Conservation (phyloP, 768 basidiomycete genomes). For the Kwoniella bestiolae region DNA sequence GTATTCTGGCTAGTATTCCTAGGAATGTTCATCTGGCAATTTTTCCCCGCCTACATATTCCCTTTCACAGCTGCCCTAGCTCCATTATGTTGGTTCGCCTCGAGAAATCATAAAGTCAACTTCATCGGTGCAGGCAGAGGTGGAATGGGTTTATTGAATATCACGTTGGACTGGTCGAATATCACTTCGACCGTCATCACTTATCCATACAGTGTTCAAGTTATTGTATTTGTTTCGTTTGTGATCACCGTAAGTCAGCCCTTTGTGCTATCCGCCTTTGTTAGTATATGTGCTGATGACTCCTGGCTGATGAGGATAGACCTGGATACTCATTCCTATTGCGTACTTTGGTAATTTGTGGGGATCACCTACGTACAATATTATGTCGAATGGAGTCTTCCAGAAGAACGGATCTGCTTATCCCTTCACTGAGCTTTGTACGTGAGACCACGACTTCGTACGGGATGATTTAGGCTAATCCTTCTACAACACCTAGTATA, state of each 20-base stretch:
- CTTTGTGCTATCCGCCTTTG: neutral
- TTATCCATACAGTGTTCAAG: conserved; percentile 13
- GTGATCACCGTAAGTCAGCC: conserved; percentile 7
- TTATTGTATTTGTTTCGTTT: conserved; percentile 1
- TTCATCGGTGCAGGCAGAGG: conserved; percentile 23
- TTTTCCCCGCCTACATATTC: conserved; percentile 20
- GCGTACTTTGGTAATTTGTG: conserved; percentile 23
- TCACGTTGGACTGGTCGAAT: conserved; percentile 23
- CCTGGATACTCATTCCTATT: conserved; percentile 21
- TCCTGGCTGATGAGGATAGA: neutral
- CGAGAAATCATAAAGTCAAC: conserved; percentile 20
- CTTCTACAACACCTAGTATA: conserved; percentile 16
- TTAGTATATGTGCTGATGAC: neutral
- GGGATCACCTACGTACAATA: conserved; percentile 23
- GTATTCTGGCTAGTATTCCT: conserved; percentile 25
- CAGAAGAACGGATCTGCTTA: conserved; percentile 20
- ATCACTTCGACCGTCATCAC: conserved; percentile 26
- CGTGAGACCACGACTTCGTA: neutral
- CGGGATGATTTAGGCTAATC: too few species aligned
- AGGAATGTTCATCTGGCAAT: conserved; percentile 25
- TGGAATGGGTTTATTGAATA: conserved; percentile 20
- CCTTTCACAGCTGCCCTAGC: conserved; percentile 18
- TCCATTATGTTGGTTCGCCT: conserved; percentile 20
- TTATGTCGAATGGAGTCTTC: conserved; percentile 25
- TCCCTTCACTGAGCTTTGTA: conserved; percentile 16